These are phyloP conservation scores for Gloeopeniophorella convolvens DNA, from an alignment of 768 basidiomycete genomes.

Conservation along the genomic window DNA sequence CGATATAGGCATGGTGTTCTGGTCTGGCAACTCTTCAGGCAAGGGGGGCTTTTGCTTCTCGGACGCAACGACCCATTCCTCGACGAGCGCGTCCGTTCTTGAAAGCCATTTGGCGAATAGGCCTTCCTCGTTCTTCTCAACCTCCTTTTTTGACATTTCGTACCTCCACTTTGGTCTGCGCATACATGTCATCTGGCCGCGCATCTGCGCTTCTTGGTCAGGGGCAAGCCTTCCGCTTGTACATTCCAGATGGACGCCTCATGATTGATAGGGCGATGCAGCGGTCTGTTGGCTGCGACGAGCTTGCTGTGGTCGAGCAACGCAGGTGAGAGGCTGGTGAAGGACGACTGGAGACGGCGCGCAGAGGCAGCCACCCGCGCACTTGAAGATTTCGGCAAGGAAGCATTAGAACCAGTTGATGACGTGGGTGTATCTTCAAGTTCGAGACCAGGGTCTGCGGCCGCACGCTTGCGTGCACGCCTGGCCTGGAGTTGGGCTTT, in stretches of 20 bases:
- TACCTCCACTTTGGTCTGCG: slow-evolving; percentile 81
- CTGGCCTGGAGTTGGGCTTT: slow-evolving; percentile 71
- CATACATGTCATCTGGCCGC: slow-evolving; percentile 39
- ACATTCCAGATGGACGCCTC: slow-evolving; percentile 30
- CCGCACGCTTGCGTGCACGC: slow-evolving; percentile 81
- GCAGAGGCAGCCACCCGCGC: slow-evolving; percentile 34
- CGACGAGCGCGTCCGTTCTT: slow-evolving; percentile 52
- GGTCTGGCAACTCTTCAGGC: slow-evolving; percentile 22
- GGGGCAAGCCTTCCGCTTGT: slow-evolving; percentile 7
- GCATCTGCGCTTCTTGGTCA: background rate
- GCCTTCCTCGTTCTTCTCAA: slow-evolving; percentile 87
- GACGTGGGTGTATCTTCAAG: no score
- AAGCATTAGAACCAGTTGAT: no score
- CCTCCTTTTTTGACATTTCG: slow-evolving; percentile 81
- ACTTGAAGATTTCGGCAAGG: slow-evolving; percentile 2
- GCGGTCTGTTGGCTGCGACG: slow-evolving; percentile 46
- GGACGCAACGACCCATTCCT: slow-evolving; percentile 35
- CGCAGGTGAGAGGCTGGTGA: slow-evolving; percentile 49
- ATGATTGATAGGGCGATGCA: slow-evolving; percentile 51
- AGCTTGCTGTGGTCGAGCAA: slow-evolving; percentile 57
- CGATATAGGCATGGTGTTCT: slow-evolving; percentile 50
- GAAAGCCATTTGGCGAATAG: slow-evolving; percentile 73
- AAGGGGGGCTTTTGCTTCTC: slow-evolving; percentile 3
- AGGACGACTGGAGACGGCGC: slow-evolving; percentile 61
- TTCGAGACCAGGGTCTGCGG: slow-evolving; percentile 38